A percentile compares a stretch with the other conserved stretches of the same genome.
Evolutionary conservation across 305 asterid genomes (phyloP).

Genomic region (Rubia peregrina): DNA sequence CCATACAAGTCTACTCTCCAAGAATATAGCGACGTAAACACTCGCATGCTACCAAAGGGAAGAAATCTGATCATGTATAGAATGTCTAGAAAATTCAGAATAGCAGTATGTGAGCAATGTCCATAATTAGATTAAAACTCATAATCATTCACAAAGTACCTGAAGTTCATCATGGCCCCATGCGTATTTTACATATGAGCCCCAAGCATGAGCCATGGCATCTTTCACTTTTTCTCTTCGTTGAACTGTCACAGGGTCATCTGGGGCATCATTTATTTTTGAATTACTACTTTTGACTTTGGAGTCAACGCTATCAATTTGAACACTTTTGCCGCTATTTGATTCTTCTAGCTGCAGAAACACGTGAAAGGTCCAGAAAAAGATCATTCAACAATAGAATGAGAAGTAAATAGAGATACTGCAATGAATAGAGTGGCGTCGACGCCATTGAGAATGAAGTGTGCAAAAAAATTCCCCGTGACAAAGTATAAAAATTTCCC

Average conservation of each 20-base stretch:
- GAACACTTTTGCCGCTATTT: slow-evolving; percentile 33
- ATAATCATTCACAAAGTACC: slow-evolving; percentile 29
- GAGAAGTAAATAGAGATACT: background rate
- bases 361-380: slow-evolving; percentile 8
- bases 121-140: background rate
- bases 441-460: background rate
- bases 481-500: background rate
- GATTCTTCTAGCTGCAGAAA: slow-evolving; percentile 63
- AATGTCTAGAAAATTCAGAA: background rate
- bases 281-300: slow-evolving; percentile 18
- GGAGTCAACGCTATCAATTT: slow-evolving; percentile 22
- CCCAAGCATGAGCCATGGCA: slow-evolving; percentile 98
- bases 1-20: background rate
- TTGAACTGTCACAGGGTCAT: slow-evolving; percentile 52
- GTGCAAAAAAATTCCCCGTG: background rate
- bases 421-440: background rate
- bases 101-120: background rate
- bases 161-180: slow-evolving; percentile 99
- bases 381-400: background rate
- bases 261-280: slow-evolving; percentile 30
- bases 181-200: slow-evolving; percentile 90
- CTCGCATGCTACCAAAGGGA: background rate
- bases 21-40: background rate
- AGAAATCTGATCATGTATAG: background rate
- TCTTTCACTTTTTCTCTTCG: slow-evolving; percentile 81